Conservation (phyloP, 257 asterid species). For the Rhazya stricta region DNA sequence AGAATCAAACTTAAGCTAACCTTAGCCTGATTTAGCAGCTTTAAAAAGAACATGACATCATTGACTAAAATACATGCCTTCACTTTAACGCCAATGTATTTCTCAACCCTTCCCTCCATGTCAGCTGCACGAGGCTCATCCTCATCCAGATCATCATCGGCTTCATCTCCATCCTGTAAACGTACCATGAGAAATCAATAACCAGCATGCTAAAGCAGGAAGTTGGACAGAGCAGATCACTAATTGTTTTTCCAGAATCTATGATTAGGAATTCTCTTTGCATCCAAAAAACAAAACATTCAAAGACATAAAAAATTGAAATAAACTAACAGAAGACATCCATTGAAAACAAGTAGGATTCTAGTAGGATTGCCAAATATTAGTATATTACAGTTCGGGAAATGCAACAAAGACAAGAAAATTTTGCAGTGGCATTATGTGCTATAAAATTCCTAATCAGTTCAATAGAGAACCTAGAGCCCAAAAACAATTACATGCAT, state of each 20-base stretch:
- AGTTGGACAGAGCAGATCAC: background rate
- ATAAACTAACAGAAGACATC: background rate
- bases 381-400: background rate
- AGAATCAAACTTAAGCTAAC: background rate
- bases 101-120: conserved; percentile 87
- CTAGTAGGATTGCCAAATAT: background rate
- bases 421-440: background rate
- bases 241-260: background rate
- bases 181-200: background rate
- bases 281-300: background rate
- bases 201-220: background rate
- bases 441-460: background rate
- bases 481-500: background rate
- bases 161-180: conserved; percentile 71
- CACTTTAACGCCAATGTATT: conserved; percentile 96
- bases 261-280: background rate
- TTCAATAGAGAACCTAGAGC: background rate
- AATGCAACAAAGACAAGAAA: background rate
- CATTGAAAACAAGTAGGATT: background rate
- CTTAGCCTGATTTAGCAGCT: background rate
- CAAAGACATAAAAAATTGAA: background rate
- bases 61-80: conserved; percentile 44
- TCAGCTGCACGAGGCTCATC: conserved; percentile 74
- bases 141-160: conserved; percentile 73
- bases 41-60: background rate